Evolutionary conservation across 2,329 filamentous ascomycete species (phyloP).

Genomic region (Pestalotiopsis sp.): DNA sequence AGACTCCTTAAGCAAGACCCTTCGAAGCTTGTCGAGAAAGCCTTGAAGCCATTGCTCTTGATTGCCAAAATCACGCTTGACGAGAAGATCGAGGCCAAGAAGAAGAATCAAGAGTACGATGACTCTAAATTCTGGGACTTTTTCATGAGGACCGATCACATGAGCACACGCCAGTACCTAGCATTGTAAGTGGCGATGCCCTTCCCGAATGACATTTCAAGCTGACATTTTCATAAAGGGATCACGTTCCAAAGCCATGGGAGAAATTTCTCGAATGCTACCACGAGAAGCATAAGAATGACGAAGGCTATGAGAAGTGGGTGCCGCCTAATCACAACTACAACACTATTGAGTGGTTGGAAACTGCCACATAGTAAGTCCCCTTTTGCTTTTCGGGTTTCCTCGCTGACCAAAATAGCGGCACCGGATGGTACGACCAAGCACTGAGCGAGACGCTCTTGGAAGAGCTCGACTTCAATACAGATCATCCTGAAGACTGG

Average conservation of each 20-base stretch:
- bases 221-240: background rate
- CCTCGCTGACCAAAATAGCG: conserved; percentile 13
- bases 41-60: background rate
- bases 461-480: conserved; percentile 21
- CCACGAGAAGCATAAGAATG: background rate
- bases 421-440: conserved; percentile 20
- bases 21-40: background rate
- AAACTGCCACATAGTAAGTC: conserved; percentile 15
- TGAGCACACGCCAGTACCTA: conserved; percentile 16
- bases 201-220: background rate
- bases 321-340: conserved; percentile 6
- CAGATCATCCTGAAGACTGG: conserved; percentile 10
- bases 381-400: background rate
- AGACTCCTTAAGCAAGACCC: background rate
- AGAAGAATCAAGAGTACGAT: conserved; percentile 1
- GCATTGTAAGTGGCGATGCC: background rate
- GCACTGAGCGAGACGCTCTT: conserved; percentile 21
- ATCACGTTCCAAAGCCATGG: background rate
- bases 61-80: conserved; percentile 6
- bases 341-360: conserved; percentile 14
- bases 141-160: conserved; percentile 19
- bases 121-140: conserved; percentile 11
- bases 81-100: conserved; percentile 11
- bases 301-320: background rate
- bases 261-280: background rate